Evolutionary conservation across 169 alveolate species (phyloP), one percentile per base, ranked within the genome.

Genomic region (Plasmodium blacklocki): DNA sequence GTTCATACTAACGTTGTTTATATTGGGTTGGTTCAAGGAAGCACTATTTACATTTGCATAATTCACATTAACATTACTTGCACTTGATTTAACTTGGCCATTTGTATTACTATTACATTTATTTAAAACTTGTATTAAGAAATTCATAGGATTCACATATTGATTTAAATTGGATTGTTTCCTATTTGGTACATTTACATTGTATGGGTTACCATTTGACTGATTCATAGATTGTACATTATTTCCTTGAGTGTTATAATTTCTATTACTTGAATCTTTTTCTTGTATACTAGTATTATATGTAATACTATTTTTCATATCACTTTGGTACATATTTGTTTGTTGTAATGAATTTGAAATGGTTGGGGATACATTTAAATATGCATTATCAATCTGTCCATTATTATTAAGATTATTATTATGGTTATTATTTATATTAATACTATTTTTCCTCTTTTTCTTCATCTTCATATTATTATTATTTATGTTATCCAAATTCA

Each of bases 41-140:
- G n/a, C 2, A 15, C 9, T 15, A 12, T 56, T 56, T 11, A 9
- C 21, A 12, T 56, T 56, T 1, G n/a, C 29, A 6, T 56, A 21
- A 56, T 12, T 56, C 21, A 56, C 8, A 56, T 56, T 56, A 15
- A 4, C 29, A 15, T 56, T 15, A 56, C 18, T 56, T 21, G 21
- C 21, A 12, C 21, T 75, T 75, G 21, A 67, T 15, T 52, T 73
- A 52, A 7, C 26, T 15, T 50, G 23, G 1, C 74, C 73, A 12
- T 64, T 76, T 12, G 75, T 26, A 56, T 63, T 76, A 12, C 23
- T 50, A 49, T 76, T 76, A 26, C 49, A 50, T 76, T 76, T 50
- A 66, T 63, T 76, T 23, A 76, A 43, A 7, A 76, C 89, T 66
- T 76, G 89, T n/a, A 76, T 68, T 49, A 76, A 49, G 60, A 76